A percentile compares a stretch with the other conserved stretches of the same genome.
These are phyloP conservation scores for Camillea tinctor DNA, from an alignment of 2,329 filamentous ascomycete genomes.

Conservation along the genomic window DNA sequence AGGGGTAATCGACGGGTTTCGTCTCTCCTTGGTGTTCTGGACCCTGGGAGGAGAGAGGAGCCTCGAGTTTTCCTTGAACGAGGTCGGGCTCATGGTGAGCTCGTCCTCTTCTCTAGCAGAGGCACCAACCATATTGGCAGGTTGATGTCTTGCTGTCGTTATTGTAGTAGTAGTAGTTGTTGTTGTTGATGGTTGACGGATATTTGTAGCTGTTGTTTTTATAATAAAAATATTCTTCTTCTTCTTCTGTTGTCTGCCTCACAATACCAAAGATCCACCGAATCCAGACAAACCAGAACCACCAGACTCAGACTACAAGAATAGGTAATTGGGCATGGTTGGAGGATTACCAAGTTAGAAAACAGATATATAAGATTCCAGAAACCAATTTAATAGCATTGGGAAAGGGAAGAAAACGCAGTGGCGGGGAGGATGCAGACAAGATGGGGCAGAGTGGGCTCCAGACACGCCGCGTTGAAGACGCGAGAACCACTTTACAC, in stretches of 20 bases:
- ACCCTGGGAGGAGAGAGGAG: slow-evolving; percentile 27
- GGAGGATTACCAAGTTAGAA: background rate
- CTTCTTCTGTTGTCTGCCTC: background rate
- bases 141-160: background rate
- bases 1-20: slow-evolving; percentile 53
- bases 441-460: slow-evolving; percentile 12
- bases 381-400: background rate
- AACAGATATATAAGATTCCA: background rate
- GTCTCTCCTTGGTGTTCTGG: slow-evolving; percentile 42
- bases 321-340: slow-evolving; percentile 9
- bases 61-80: slow-evolving; percentile 15
- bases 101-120: slow-evolving; percentile 4
- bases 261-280: background rate
- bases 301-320: slow-evolving; percentile 6
- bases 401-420: slow-evolving; percentile 10
- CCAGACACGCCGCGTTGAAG: slow-evolving; percentile 17
- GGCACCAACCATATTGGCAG: background rate
- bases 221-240: too few relatives aligned
- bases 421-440: slow-evolving; percentile 16
- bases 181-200: too few relatives aligned
- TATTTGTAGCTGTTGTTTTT: too few relatives aligned
- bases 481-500: background rate
- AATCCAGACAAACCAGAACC: background rate
- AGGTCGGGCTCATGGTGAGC: slow-evolving; percentile 13
- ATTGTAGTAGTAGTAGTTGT: too few relatives aligned